Percentiles rank a stretch among this genome's conserved stretches.
Evolutionary conservation across 345 rosid genomes (phyloP).

Genomic region (Gossypium longicalyx): DNA sequence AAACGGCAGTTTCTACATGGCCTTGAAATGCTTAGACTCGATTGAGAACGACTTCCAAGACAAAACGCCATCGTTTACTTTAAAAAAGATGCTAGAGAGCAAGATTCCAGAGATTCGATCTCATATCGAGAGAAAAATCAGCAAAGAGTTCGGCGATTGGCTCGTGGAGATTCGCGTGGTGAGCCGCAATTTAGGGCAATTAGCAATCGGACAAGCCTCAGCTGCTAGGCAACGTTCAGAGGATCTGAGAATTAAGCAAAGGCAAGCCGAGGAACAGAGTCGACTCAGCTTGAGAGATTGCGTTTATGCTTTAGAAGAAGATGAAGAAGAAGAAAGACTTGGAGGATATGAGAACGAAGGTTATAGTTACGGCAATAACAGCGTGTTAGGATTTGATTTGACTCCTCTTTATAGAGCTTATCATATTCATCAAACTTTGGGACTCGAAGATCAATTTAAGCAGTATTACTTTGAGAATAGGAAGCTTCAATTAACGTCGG

Average conservation of each 20-base stretch:
- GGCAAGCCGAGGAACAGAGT: slow-evolving; percentile 95
- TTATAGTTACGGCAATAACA: slow-evolving; percentile 43
- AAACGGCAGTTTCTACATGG: slow-evolving; percentile 64
- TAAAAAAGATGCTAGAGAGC: slow-evolving; percentile 79
- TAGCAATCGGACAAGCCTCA: slow-evolving; percentile 94
- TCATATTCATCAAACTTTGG: slow-evolving; percentile 83
- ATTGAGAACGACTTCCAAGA: slow-evolving; percentile 62
- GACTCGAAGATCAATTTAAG: slow-evolving; percentile 79
- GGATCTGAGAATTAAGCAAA: slow-evolving; percentile 88
- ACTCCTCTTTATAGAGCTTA: slow-evolving; percentile 83
- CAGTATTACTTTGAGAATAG: slow-evolving; percentile 83
- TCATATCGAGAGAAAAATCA: slow-evolving; percentile 77
- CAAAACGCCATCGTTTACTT: slow-evolving; percentile 62
- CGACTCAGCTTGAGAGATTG: slow-evolving; percentile 84
- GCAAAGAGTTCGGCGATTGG: slow-evolving; percentile 90
- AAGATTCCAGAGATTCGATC: slow-evolving; percentile 76
- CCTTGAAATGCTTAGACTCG: slow-evolving; percentile 69
- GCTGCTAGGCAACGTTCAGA: slow-evolving; percentile 88
- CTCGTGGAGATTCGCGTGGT: slow-evolving; percentile 93
- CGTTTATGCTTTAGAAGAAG: slow-evolving; percentile 77
- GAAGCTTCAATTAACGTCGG: slow-evolving; percentile 90
- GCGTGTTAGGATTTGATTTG: slow-evolving; percentile 64
- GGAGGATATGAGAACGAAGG: slow-evolving; percentile 43
- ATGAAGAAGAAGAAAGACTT: slow-evolving; percentile 40
- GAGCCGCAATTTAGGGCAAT: slow-evolving; percentile 81